Base-by-base conservation (phyloP, 2,329 filamentous ascomycete genomes). In the Alternaria solani region DNA sequence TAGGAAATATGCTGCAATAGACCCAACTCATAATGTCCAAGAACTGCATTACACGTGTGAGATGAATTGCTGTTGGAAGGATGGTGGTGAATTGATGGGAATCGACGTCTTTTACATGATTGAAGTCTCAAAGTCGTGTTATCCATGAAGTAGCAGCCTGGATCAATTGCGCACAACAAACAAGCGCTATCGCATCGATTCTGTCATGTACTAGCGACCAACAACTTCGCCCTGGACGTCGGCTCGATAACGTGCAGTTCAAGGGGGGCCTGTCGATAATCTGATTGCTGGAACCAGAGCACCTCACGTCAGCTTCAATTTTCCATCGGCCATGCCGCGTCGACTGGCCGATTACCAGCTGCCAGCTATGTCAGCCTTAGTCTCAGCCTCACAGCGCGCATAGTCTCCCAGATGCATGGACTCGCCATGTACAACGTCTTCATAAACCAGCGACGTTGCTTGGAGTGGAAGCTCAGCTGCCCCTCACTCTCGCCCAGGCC, bases 1-100 rank as follows among this genome's bases (percentile, higher is more conserved):
- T 61, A 65, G 68, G 65, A 70, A 59, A 54, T 61, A 61, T 67
- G 67, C 71, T 73, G 69, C 71, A 71, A 72, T 73, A 73, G 71
- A 73, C 67, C 61, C 61, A 54, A 68, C 62, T 64, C 63, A 66
- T 62, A 66, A 66, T 68, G 57, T 55, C 51, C 42, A 44, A 25
- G 23, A 36, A 30, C 4, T 30, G 25, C n/a, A 38, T n/a, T 38
- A 0, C 20, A 4, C 32, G 1, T 1, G 32, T 26, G 30, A 38
- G 3, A 25, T 5, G 0, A 16, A 26, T 38, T 23, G 14, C 5
- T 5, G 3, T 23, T 18, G 3, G n/a, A 8, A 4, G 5, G 25
- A 44, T 4, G 6, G 16, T 11, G 7, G n/a, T 28, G 5, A 11
- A 12, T 11, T 11, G 25, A 28, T 28, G 2, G 3, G 18, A 7